Base-by-base conservation (phyloP, 192 early-diverging fungal genomes). In the Backusella liffmaniae region DNA sequence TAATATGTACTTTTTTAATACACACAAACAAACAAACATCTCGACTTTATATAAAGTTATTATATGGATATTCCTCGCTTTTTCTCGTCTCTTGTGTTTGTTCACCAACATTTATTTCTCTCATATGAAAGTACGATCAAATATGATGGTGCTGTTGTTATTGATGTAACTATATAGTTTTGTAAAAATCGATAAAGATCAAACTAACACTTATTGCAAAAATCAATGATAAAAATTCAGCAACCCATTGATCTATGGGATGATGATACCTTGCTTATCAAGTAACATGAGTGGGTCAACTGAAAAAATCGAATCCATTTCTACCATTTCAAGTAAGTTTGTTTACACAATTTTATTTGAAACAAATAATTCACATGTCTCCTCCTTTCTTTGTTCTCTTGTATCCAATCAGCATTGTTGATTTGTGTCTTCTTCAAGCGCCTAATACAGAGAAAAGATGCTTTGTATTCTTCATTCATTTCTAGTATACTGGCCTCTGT, bases 1-100 rank as follows among this genome's bases (percentile, higher is more conserved):
- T 62, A 62, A 62, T 62, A 29, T 62, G 56, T 62, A 62, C 56
- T 62, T 62, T 62, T 62, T 62, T 44, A 44, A 62, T 29, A 62
- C 26, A 15, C 56, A 59, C 37, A 39, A 39, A 59, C 56, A 59
- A 59, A 59, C 56, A 59, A 59, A 59, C 12, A 59, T 59, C 21
- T 59, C 21, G 2, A 9, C 2, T 59, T 59, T 26, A 2, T 26
- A 32, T 32, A 32, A 32, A 2, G 32, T 29, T 9, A 26, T 23
- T 26, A 26, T 4, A 26, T 59, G 6, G n/a, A 53, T 1, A n/a
- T 53, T 21, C 7, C 4, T 53, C 8, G 5, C 5, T 49, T 56
- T 21, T 56, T 56, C 3, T 5, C 8, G 18, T 13, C 29, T 62
- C 21, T 62, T 62, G 10, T 10, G 9, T 62, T 23, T 10, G 26